Percentiles rank a stretch among this genome's conserved stretches.
phyloP scores from a whole-genome alignment of 208 protist species.

The Angomonas ambiguus region DNA sequence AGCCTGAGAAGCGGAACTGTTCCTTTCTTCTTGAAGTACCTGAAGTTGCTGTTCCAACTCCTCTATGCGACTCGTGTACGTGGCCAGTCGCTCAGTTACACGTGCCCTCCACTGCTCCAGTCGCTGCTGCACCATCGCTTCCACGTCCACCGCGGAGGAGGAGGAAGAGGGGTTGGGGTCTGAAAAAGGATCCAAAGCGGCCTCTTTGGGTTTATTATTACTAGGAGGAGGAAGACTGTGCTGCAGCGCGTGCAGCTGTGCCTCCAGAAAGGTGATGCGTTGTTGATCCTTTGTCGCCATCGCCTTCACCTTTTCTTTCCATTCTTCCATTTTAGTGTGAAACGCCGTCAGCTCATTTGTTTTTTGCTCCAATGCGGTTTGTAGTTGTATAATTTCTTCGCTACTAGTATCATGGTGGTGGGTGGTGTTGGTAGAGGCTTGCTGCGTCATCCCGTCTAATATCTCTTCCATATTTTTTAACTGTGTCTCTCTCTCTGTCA shows the following conservation, averaged over 20 bases:
- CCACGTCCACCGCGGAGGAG: too few relatives aligned
- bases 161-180: too few relatives aligned
- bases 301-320: slow-evolving; percentile 30
- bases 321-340: slow-evolving; percentile 22
- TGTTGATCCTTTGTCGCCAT: slow-evolving; percentile 25
- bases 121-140: too few relatives aligned
- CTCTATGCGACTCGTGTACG: too few relatives aligned
- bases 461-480: background rate
- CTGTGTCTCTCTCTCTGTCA: background rate
- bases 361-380: slow-evolving; percentile 21
- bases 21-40: too few relatives aligned
- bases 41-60: too few relatives aligned
- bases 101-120: too few relatives aligned
- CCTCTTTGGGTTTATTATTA: too few relatives aligned
- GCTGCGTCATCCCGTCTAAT: background rate
- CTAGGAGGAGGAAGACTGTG: slow-evolving; percentile 15
- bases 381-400: slow-evolving; percentile 29
- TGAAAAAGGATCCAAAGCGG: too few relatives aligned
- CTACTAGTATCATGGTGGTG: background rate
- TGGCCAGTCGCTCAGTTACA: too few relatives aligned
- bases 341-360: slow-evolving; percentile 16
- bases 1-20: too few relatives aligned
- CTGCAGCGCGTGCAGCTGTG: slow-evolving; percentile 6
- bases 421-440: background rate
- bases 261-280: slow-evolving; percentile 27